Base-by-base conservation (phyloP, 176 grass and related monocot species). In the Rhynchospora tenuis region DNA sequence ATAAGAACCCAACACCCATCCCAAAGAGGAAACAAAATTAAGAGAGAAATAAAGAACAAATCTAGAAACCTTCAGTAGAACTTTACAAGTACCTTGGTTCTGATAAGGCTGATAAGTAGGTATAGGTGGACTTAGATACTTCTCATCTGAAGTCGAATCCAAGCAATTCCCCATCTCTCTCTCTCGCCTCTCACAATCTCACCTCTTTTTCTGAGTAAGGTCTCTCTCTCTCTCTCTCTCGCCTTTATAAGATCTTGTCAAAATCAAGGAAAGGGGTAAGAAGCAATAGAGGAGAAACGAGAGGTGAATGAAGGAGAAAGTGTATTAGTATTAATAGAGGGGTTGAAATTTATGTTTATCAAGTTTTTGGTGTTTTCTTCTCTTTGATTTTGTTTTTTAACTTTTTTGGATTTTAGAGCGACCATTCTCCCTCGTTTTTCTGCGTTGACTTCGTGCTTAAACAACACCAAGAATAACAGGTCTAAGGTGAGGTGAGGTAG, bases 81-180 rank as follows among this genome's bases (percentile, higher is more conserved):
- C 26, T 55, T 42, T 60, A 61, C 23, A 58, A 76, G 58, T 86
- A 86, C 84, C 84, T 86, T 78, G 84, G 29, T 31, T 79, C 19
- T 73, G 13, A 76, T 50, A 55, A 54, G 73, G 60, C 38, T 64
- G 70, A 77, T 64, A 19, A 50, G 84, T 14, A 15, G 84, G 48
- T 20, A 44, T 57, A 52, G 84, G 59, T 86, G 72, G 74, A 55
- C 12, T 86, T 43, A 80, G 4, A 70, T 54, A 78, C 60, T 68
- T 80, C 22, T 68, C 71, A 19, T 77, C 74, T 42, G 84, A 60
- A 86, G 42, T 54, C 60, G 84, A 78, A 79, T 79, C 73, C 84
- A 86, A 80, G 84, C 84, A 86, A 79, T 86, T 86, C 23, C 84
- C 84, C 84, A 86, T 86, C 59, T 78, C 54, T 15, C 6, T 9